Evolutionary conservation across 371 early-diverging fungal genomes (phyloP), one percentile per base, ranked within the genome.

Genomic region (Lichtheimia ornata): DNA sequence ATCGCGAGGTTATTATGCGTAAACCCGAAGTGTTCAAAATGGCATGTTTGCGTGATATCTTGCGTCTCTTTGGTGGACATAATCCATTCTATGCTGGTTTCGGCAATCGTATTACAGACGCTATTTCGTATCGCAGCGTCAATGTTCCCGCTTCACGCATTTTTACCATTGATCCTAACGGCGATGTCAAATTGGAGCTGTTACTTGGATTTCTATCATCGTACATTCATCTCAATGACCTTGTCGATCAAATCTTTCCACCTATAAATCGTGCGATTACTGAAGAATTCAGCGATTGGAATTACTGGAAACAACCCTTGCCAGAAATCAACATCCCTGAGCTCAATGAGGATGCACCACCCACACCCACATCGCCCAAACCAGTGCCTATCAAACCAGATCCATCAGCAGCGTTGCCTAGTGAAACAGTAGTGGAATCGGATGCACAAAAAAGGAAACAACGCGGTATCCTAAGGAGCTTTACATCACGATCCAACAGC

Each of bases 11-110:
- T 14, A 96, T 99, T 58, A 87, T 91, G 76, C 87, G 94, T 47
- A 91, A 94, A 57, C 99, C 99, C 12, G 96, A 99, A 71, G 93
- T 96, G 64, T 99, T 99, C 80, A 99, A 99, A 71, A 99, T 98
- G 85, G 91, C 95, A 0, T 96, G 95, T 67, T 76, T 99, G 45
- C 84, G 92, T n/a, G 96, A 97, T 66, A 92, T 99, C 44, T 83
- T 89, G 56, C 74, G 88, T 3, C 71, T 99, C 20, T 97, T 97
- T 84, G 91, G 85, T 24, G 82, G 76, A 43, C 69, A 77, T 5
- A 89, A 87, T 60, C 96, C 98, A 1, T 99, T 99, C 67, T 94
- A 94, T 74, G 98, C 99, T 15, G 99, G 99, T 0, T 99, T 99
- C 73, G 99, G 99, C 30, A 99, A 99, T 69, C 89, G 94, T 51